Percentiles rank a stretch among this genome's conserved stretches.
phyloP scores from a whole-genome alignment of 2,329 filamentous ascomycete species.

The Cladophialophora chaetospira region DNA sequence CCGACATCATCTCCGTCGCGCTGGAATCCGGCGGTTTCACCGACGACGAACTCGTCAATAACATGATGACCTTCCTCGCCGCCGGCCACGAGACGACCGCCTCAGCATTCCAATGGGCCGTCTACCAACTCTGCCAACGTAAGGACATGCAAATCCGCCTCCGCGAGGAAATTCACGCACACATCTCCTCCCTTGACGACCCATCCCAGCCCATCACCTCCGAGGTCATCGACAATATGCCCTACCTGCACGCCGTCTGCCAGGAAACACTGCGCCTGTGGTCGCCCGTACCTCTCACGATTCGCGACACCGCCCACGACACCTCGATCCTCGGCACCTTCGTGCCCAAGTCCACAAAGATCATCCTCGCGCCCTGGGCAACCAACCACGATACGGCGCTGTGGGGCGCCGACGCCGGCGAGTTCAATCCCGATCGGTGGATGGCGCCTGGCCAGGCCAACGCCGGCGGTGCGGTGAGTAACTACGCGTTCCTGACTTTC shows the following conservation, averaged over 20 bases:
- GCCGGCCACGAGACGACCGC: constrained; percentile 54
- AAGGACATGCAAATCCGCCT: constrained; percentile 35
- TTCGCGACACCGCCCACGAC: constrained; percentile 65
- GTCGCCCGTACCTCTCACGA: constrained; percentile 69
- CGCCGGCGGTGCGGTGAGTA: constrained; percentile 69
- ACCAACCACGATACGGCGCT: constrained; percentile 68
- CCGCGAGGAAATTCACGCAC: constrained; percentile 34
- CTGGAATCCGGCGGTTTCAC: constrained; percentile 73
- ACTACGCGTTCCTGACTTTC: constrained; percentile 75
- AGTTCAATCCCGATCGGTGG: constrained; percentile 82
- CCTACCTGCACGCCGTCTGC: constrained; percentile 78
- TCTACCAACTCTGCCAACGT: constrained; percentile 35
- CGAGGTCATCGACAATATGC: constrained; percentile 67
- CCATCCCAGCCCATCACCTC: constrained; percentile 23
- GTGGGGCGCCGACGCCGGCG: constrained; percentile 74
- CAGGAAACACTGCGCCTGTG: constrained; percentile 75
- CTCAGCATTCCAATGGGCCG: constrained; percentile 36
- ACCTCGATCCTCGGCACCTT: constrained; percentile 65
- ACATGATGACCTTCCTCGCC: constrained; percentile 87
- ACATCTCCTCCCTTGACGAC: constrained; percentile 36
- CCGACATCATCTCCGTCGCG: constrained; percentile 80
- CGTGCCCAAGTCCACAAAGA: constrained; percentile 69
- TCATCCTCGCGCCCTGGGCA: constrained; percentile 67
- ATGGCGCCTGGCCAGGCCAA: constrained; percentile 53
- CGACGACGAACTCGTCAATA: constrained; percentile 80